Evolutionary conservation across 495 filamentous ascomycete genomes (phyloP), one percentile per base, ranked within the genome.

Genomic region (Baudoinia panamericana): DNA sequence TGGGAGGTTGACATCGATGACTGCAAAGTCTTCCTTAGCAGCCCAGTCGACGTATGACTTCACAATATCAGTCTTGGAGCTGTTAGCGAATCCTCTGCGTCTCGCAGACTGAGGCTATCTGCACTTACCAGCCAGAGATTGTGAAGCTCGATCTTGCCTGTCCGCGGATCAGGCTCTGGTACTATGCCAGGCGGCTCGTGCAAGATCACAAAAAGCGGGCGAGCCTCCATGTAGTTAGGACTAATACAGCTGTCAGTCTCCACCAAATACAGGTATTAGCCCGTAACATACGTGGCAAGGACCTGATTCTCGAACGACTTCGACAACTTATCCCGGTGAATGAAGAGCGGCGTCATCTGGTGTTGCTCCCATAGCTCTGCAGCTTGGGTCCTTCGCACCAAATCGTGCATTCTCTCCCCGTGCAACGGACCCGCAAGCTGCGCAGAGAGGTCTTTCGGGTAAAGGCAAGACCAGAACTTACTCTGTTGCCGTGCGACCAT

Each of bases 1-100:
- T 0, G 87, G 88, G 13, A 96, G 71, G 44, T 94, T 96, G 18
- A 90, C 75, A 52, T 97, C 90, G 22, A 96, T 72, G 21, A 97
- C 70, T 0, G 72, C 83, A 53, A 80, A 94, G 16, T 69, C 75
- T 31, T 81, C 72, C 11, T 67, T 60, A 27, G 75, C 54, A 0
- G 80, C 82, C 87, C 86, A 95, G 42, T 79, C 71, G 41, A 92
- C 71, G 56, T 94, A 96, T 2, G 74, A 68, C 51, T 71, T 75
- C 21, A 80, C 66, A 26, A 68, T 68, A 71, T 96, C 86, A 63
- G 78, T 68, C 84, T 93, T 69, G 16, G 35, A 34, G 5, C 39
- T 32, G 61, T 63, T 55, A 63, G 60, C 49, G 46, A 40, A 24
- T 28, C 25, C 63, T 72, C 60, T 75, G 66, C 56, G 52, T 36